phyloP scores from a whole-genome alignment of 352 stramenopile genomes.

The Phytophthora cajani region DNA sequence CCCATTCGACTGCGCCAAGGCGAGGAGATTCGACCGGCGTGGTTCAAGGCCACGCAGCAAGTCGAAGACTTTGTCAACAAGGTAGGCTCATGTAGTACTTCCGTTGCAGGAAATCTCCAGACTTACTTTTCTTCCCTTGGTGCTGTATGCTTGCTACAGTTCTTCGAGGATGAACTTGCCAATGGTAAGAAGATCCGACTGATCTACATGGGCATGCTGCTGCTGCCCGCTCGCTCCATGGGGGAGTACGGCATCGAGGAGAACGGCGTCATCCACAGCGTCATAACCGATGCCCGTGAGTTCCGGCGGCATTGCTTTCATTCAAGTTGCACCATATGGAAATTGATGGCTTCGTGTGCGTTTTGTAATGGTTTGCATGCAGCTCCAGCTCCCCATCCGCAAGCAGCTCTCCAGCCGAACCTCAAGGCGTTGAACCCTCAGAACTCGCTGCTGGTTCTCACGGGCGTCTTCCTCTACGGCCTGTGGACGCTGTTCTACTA shows the following conservation, averaged over 20 bases:
- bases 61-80: slow-evolving; percentile 70
- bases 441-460: slow-evolving; percentile 69
- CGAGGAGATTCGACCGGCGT: slow-evolving; percentile 56
- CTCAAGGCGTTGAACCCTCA: slow-evolving; percentile 67
- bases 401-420: slow-evolving; percentile 46
- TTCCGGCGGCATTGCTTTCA: slow-evolving; percentile 22
- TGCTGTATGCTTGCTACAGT: slow-evolving; percentile 38
- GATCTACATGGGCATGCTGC: slow-evolving; percentile 87
- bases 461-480: slow-evolving; percentile 70
- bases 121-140: not conserved
- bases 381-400: slow-evolving; percentile 52
- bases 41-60: slow-evolving; percentile 71
- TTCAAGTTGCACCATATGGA: slow-evolving; percentile 16
- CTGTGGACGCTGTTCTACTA: slow-evolving; percentile 85
- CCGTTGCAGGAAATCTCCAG: not conserved
- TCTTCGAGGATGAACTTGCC: slow-evolving; percentile 63
- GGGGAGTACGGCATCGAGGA: slow-evolving; percentile 84
- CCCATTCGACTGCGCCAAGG: slow-evolving; percentile 67
- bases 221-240: slow-evolving; percentile 66
- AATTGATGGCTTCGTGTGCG: slow-evolving; percentile 21
- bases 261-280: slow-evolving; percentile 75
- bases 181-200: slow-evolving; percentile 70
- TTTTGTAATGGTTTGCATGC: slow-evolving; percentile 23
- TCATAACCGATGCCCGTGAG: slow-evolving; percentile 77
- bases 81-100: slow-evolving; percentile 8